Conservation (phyloP, 2,329 filamentous ascomycete species). For the Alternaria atra region DNA sequence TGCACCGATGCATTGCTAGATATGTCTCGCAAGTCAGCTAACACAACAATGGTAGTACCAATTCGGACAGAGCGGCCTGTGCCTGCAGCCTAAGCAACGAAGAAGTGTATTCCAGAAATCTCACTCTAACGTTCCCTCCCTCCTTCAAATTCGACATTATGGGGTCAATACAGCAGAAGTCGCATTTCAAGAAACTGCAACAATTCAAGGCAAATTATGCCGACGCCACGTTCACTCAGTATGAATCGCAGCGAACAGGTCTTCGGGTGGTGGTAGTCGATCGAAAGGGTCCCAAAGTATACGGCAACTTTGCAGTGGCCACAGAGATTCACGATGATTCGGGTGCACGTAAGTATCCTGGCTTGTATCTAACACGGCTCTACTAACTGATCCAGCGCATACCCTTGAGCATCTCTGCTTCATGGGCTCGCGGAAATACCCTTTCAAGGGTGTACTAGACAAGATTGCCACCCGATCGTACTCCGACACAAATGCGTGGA, state of each 20-base stretch:
- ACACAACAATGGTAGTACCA: slow-evolving; percentile 46
- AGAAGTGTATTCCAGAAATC: slow-evolving; percentile 8
- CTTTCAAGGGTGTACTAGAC: slow-evolving; percentile 93
- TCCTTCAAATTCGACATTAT: slow-evolving; percentile 31
- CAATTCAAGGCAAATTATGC: slow-evolving; percentile 91
- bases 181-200: slow-evolving; percentile 83
- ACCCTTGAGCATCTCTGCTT: slow-evolving; percentile 63
- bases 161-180: slow-evolving; percentile 49
- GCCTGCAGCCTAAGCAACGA: slow-evolving; percentile 7
- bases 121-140: background rate
- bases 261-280: slow-evolving; percentile 95
- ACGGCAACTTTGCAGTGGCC: slow-evolving; percentile 92
- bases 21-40: slow-evolving; percentile 12
- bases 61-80: slow-evolving; percentile 38
- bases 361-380: background rate
- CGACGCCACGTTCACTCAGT: slow-evolving; percentile 86
- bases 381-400: slow-evolving; percentile 49
- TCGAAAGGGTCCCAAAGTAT: slow-evolving; percentile 86
- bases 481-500: slow-evolving; percentile 96
- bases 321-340: slow-evolving; percentile 99
- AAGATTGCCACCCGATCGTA: slow-evolving; percentile 94
- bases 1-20: background rate
- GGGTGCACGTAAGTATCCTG: slow-evolving; percentile 68
- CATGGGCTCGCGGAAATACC: slow-evolving; percentile 87
- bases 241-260: slow-evolving; percentile 92